Evolutionary conservation across 208 protist species (phyloP), one percentile per base, ranked within the genome.

Genomic region (Crithidia thermophila): DNA sequence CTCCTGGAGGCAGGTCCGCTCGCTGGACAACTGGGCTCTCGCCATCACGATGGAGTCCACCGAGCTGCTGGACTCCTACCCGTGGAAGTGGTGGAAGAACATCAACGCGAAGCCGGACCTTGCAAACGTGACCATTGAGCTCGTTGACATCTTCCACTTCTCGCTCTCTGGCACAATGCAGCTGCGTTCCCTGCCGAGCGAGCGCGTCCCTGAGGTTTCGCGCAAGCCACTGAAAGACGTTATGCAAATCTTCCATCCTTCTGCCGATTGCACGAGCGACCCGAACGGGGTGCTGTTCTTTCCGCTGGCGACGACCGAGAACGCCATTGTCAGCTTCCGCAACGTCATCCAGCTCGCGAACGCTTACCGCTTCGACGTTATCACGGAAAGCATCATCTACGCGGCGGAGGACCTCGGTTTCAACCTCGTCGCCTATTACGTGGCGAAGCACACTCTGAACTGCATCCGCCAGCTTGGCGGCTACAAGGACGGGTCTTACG

Each of bases 31-130:
- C 79, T 97, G 93, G 90, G 58, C 69, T 14, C 82, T 97, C 10
- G 93, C 93, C n/a, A 88, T 97, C 49, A 93, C 86, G 13, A 92
- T 97, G 85, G 93, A 97, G 66, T 85, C 76, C 36, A 72, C 84
- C 2, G 90, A 97, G 70, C 74, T 97, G 30, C 77, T 97, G 13
- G 93, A 97, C 72, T 96, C 90, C 10, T 97, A 97, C 72, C 90
- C 93, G 45, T 97, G 93, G 90, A 97, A 97, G 77, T 97, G 93
- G 93, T 97, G 93, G 93, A 97, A 97, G 68, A 97, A 95, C 71
- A 46, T 94, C 39, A 84, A 82, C 33, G 85, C 79, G 5, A 66
- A 63, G 20, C 73, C 83, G 3, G 93, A 97, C 59, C 43, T 95
- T 46, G 75, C 85, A 11, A 97, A 97, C 69, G 83, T 97, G 37